Evolutionary conservation across 225 moss, liverwort and hornwort species (phyloP).

Genomic region (Thuidium tamariscinum): DNA sequence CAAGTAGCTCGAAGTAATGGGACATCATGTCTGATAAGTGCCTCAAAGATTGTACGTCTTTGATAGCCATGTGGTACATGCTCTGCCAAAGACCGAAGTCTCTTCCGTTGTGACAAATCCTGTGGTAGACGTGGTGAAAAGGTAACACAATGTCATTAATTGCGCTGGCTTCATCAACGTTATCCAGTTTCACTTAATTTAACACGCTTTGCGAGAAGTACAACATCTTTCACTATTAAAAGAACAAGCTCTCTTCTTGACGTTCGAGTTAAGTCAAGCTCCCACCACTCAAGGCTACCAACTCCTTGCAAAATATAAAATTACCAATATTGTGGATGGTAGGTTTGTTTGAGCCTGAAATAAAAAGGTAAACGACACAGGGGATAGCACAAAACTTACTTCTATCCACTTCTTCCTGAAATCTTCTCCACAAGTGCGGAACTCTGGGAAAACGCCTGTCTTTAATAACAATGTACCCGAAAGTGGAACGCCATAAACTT

Average conservation of each 20-base stretch:
- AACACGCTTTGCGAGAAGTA: background rate
- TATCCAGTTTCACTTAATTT: background rate
- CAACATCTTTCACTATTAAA: background rate
- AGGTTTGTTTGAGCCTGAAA: background rate
- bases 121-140: constrained; percentile 4
- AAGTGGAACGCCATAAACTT: constrained; percentile 88
- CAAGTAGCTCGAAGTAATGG: constrained; percentile 88
- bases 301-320: background rate
- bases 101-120: constrained; percentile 91
- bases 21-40: constrained; percentile 82
- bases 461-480: constrained; percentile 61
- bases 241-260: background rate
- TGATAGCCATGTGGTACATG: constrained; percentile 85
- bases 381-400: constrained; percentile 9
- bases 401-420: constrained; percentile 95
- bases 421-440: constrained; percentile 74
- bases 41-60: constrained; percentile 74
- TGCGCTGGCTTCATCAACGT: background rate
- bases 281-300: background rate
- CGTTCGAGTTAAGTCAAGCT: background rate
- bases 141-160: background rate
- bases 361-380: background rate
- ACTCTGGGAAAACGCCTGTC: constrained; percentile 76
- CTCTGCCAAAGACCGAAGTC: constrained; percentile 79
- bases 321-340: background rate